Base-by-base conservation (phyloP, 2,329 filamentous ascomycete genomes). In the Fusarium sp. region DNA sequence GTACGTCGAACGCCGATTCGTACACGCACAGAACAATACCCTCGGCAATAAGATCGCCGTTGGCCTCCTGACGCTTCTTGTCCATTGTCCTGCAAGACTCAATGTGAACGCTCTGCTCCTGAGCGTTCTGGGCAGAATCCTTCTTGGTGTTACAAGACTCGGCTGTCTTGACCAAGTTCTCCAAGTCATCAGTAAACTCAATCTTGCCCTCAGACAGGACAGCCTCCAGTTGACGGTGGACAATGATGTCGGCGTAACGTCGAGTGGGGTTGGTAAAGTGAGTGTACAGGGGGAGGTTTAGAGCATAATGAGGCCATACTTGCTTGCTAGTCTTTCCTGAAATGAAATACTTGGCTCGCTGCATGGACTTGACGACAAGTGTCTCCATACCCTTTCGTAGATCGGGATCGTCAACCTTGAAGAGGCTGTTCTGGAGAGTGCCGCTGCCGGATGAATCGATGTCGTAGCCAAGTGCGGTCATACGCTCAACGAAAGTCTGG, bases 131-230 rank as follows among this genome's bases (percentile, higher is more conserved):
- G 2, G 96, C 94, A 14, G 94, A 98, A 78, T 99, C 96, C 80
- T 98, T 99, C 89, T 98, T 99, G 77, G 92, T 97, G 83, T 99
- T 99, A 86, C 93, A 97, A 72, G 93, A 89, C 80, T 99, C 96
- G 10, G 94, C 92, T 50, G 92, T 97, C 88, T 98, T 99, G 74
- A 90, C 90, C 41, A 99, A 84, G 58, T 85, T 90, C 77, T 99
- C 96, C 63, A 96, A 80, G 65, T 99, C 96, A 71, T 99, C 96
- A 6, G 83, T 89, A 78, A 96, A 97, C 75, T 97, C 94, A 47
- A 92, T 85, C 66, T 90, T 87, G 67, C 92, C 92, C 55, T 93
- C 88, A 1, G 93, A 96, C 37, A 99, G 85, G 50, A 93, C 89
- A 62, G 92, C 87, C 76, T 98, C 94, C 25, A 99, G 85, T 80